These are phyloP conservation scores for Meyerozyma sp. DNA, from an alignment of 1,139 yeast genomes.

Conservation along the genomic window DNA sequence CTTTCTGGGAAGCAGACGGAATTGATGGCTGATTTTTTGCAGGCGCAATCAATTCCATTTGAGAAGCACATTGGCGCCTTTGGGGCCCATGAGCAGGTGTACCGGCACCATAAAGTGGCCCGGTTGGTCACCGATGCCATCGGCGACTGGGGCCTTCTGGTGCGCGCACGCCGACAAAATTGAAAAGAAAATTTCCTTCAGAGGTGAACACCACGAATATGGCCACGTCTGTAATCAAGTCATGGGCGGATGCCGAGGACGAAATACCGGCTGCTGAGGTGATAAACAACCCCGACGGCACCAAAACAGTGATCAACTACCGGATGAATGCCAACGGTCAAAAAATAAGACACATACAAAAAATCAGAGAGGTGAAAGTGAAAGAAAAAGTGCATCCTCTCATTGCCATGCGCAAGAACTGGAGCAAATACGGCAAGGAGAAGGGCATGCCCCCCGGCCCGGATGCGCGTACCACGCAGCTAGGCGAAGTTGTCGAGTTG, in stretches of 20 bases:
- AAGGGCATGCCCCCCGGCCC: constrained; percentile 77
- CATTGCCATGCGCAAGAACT: constrained; percentile 67
- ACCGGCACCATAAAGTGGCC: constrained; percentile 18
- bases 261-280: constrained; percentile 65
- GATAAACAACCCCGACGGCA: constrained; percentile 77
- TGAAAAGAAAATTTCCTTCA: constrained; percentile 4
- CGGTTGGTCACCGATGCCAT: constrained; percentile 4
- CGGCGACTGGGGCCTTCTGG: not conserved
- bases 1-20: constrained; percentile 22
- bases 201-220: constrained; percentile 12
- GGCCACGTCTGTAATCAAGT: constrained; percentile 38
- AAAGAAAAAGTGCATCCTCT: constrained; percentile 78
- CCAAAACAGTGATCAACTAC: constrained; percentile 81
- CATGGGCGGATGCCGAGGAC: constrained; percentile 70
- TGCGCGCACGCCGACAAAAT: constrained; percentile 8
- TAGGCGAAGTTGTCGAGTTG: constrained; percentile 76
- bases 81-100: constrained; percentile 34
- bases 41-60: constrained; percentile 4
- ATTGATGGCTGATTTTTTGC: constrained; percentile 13
- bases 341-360: constrained; percentile 84
- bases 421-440: constrained; percentile 77
- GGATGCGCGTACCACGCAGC: constrained; percentile 80
- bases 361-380: constrained; percentile 68
- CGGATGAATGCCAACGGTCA: constrained; percentile 74
- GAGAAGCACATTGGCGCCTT: constrained; percentile 14